Evolutionary conservation across 1,284 basidiomycete genomes (phyloP), one percentile per base, ranked within the genome.

Genomic region (Bjerkandera adusta): DNA sequence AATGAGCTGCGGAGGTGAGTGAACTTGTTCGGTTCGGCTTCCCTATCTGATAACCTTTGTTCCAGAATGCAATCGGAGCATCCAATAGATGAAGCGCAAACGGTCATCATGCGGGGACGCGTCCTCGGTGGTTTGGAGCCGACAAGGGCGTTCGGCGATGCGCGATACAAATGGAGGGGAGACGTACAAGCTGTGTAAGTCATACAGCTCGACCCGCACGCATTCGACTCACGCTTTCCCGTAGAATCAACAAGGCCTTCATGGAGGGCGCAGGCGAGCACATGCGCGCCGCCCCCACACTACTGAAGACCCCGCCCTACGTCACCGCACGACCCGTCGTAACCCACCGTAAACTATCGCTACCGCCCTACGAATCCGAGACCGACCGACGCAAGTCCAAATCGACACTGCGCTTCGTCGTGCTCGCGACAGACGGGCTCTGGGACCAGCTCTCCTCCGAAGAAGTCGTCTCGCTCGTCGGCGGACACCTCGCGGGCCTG

Each of bases 381-480:
- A 63, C 64, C 32, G 37, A 51, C 20, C 26, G 53, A 3, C 40
- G 56, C 8, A 45, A 48, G 35, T 51, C 57, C 4, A 57, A 58
- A 26, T 55, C 65, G 24, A 66, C 71, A 29, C 59, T 81, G 18
- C 72, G 72, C 47, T 85, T 85, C 65, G 55, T 89, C 43, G 76
- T 89, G 39, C 72, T 89, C 59, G 85, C 84, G 0, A 87, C 85
- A 0, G 85, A 87, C 53, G 64, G 64, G 12, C 76, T 98, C 42
- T 98, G 95, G 92, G 97, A 99, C 68, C 76, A 89, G 56, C 76
- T 99, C 46, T 88, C 89, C 51, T 97, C 94, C n/a, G 86, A 94
- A 62, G 95, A 99, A 58, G 92, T 95, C 5, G 93, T 97, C 40
- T 78, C 87, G 13, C 83, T 99, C 18, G 88, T 96, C 15, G 92